These are phyloP conservation scores for Umbelopsis sp. DNA, from an alignment of 192 early-diverging fungal species.

Conservation along the genomic window DNA sequence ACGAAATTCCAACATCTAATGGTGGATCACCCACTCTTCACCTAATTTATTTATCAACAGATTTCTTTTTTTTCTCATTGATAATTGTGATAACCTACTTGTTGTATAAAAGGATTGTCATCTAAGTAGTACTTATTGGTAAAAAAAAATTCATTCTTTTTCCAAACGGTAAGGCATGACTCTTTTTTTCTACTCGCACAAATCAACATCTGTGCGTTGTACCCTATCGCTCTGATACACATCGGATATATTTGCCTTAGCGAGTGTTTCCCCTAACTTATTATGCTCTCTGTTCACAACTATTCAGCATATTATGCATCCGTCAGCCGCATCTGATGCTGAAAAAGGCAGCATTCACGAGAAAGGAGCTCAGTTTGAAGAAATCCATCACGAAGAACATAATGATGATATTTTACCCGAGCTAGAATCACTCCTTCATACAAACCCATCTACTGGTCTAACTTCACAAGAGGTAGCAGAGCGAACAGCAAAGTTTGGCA, in stretches of 20 bases:
- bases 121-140: background rate
- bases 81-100: background rate
- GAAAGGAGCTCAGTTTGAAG: conserved; percentile 58
- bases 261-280: background rate
- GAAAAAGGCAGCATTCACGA: conserved; percentile 27
- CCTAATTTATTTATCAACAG: background rate
- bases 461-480: conserved; percentile 68
- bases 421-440: conserved; percentile 77
- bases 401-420: conserved; percentile 74
- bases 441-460: conserved; percentile 79
- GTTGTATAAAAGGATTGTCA: background rate
- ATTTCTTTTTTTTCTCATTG: background rate
- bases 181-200: background rate
- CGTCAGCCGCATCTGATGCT: background rate
- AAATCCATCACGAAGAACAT: conserved; percentile 70
- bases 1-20: background rate
- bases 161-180: background rate
- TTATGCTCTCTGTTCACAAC: background rate
- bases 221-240: background rate
- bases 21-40: background rate
- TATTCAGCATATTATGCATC: background rate
- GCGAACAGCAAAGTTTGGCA: conserved; percentile 73
- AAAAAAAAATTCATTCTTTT: background rate
- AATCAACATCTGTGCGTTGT: background rate
- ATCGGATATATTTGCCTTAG: background rate